phyloP scores from a whole-genome alignment of 2,329 filamentous ascomycete species.

The Colletotrichum kahawae region DNA sequence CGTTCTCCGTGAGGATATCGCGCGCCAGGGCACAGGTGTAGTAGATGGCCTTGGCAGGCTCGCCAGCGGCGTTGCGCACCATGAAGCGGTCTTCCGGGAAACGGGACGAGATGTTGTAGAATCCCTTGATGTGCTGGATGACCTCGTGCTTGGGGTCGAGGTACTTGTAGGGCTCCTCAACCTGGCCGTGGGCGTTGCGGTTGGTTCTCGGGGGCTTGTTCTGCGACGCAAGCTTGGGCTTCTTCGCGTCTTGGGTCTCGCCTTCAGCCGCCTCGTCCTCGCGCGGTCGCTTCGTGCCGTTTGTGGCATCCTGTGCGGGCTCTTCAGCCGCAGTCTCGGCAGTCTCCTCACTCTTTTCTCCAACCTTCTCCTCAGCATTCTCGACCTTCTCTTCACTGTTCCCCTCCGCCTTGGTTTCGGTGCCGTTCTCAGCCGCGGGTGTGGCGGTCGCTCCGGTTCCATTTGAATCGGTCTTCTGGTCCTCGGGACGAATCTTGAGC shows the following conservation, averaged over 20 bases:
- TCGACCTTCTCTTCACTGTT: conserved; percentile 18
- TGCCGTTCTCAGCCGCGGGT: conserved; percentile 16
- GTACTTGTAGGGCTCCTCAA: conserved; percentile 96
- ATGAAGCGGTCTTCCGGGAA: conserved; percentile 94
- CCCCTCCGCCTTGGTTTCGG: not conserved
- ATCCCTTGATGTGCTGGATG: conserved; percentile 76
- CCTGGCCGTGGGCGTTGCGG: conserved; percentile 55
- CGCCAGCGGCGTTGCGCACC: conserved; percentile 89
- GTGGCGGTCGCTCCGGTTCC: conserved; percentile 19
- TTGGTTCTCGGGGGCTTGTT: conserved; percentile 35
- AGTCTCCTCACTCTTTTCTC: not conserved
- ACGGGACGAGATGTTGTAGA: conserved; percentile 82
- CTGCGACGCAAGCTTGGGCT: conserved; percentile 43
- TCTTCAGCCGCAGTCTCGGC: conserved; percentile 10
- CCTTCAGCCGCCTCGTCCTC: conserved; percentile 35
- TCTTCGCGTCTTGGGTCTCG: conserved; percentile 40
- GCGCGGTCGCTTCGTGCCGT: conserved; percentile 37
- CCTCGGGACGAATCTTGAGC: conserved; percentile 67
- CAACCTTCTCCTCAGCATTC: not conserved
- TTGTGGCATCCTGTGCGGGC: conserved; percentile 17
- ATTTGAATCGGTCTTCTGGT: conserved; percentile 62
- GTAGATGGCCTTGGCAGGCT: conserved; percentile 94
- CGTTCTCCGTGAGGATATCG: conserved; percentile 85
- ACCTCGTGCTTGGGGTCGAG: conserved; percentile 76
- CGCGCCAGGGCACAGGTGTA: conserved; percentile 87